phyloP scores from a whole-genome alignment of 768 basidiomycete species.

The Kwoniella bestiolae region DNA sequence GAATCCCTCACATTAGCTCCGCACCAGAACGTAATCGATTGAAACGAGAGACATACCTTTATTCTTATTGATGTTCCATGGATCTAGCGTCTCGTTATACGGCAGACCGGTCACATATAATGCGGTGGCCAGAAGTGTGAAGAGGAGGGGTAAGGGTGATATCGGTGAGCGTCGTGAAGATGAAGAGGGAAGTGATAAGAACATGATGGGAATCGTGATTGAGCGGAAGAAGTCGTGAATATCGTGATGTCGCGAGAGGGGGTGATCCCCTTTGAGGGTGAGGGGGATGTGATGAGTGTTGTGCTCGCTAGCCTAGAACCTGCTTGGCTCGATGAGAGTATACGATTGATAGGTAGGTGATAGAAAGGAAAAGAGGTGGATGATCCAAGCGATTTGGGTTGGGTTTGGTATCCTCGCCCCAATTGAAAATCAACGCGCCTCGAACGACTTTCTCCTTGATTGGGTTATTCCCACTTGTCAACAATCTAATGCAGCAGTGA shows the following conservation, averaged over 20 bases:
- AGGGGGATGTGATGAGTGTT: neutral
- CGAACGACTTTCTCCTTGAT: neutral
- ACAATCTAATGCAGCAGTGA: too few relatives aligned
- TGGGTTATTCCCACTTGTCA: too few relatives aligned
- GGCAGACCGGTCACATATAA: constrained; percentile 16
- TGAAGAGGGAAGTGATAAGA: constrained; percentile 2
- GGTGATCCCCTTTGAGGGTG: neutral
- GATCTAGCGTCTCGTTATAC: constrained; percentile 55
- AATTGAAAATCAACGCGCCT: constrained; percentile 5
- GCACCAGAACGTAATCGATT: neutral
- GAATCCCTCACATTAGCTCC: constrained; percentile 3
- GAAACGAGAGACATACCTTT: constrained; percentile 33
- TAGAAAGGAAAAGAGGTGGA: neutral
- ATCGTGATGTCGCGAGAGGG: neutral
- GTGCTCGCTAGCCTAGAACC: neutral
- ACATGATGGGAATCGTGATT: constrained; percentile 3
- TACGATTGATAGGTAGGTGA: neutral
- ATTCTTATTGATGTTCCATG: constrained; percentile 57
- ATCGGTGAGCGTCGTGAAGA: constrained; percentile 12
- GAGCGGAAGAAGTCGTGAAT: neutral
- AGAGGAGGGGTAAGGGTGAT: neutral
- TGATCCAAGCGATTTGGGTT: neutral
- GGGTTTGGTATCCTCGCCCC: too few relatives aligned
- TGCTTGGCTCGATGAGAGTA: constrained; percentile 9
- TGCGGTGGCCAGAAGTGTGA: constrained; percentile 9